Evolutionary conservation across 140 eudicot species (phyloP).

Genomic region (Ambrosia hybrid): DNA sequence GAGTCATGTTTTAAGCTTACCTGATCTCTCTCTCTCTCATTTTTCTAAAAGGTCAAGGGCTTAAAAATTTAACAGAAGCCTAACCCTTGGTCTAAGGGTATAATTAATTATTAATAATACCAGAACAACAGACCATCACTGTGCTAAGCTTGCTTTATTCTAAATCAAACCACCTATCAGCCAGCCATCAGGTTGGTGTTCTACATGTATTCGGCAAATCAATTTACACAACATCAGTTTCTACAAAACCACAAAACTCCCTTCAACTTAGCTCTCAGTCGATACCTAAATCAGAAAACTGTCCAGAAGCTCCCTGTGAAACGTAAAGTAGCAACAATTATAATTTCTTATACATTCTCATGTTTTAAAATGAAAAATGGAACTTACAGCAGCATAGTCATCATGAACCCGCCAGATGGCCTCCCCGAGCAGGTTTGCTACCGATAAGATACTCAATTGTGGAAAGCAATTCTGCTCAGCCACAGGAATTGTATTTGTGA

Average conservation of each 20-base stretch:
- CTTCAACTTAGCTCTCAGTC: constrained; percentile 43
- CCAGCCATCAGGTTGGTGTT: too few species aligned
- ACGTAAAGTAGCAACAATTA: neutral
- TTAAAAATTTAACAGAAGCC: too few species aligned
- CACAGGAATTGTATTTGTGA: constrained; percentile 88
- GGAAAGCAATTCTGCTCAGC: constrained; percentile 78
- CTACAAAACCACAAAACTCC: neutral
- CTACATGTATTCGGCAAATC: too few species aligned
- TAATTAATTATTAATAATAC: too few species aligned
- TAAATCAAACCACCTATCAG: too few species aligned
- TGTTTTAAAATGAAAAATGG: neutral
- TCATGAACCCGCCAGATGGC: constrained; percentile 97
- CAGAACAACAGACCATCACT: too few species aligned
- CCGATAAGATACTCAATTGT: constrained; percentile 88
- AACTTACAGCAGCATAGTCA: constrained; percentile 54
- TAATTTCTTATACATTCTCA: too few species aligned
- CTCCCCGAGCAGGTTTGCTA: constrained; percentile 94
- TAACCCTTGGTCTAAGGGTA: too few species aligned
- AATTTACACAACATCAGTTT: neutral
- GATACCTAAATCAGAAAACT: constrained; percentile 76
- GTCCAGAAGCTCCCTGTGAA: constrained; percentile 71
- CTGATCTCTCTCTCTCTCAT: too few species aligned
- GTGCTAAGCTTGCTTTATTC: too few species aligned
- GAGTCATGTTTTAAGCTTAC: too few species aligned
- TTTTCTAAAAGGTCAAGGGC: too few species aligned